Percentiles rank a stretch among this genome's conserved stretches.
These are phyloP conservation scores for Rubus idaeus DNA, from an alignment of 306 rosid species.

Conservation along the genomic window DNA sequence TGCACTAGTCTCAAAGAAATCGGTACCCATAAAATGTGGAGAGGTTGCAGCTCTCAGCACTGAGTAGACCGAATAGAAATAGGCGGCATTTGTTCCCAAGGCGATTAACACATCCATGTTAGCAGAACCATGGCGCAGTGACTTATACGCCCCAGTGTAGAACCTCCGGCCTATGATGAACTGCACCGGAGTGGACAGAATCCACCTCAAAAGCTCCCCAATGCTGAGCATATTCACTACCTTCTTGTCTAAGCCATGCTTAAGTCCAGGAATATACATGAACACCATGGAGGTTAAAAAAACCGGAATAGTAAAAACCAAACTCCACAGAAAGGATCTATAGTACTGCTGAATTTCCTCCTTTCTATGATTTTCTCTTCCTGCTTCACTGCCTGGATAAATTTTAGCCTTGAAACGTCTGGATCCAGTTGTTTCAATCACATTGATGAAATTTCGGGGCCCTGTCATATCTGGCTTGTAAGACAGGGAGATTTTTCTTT, in stretches of 20 bases:
- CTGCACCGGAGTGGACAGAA: constrained; percentile 60
- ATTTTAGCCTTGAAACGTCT: constrained; percentile 50
- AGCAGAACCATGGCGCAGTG: constrained; percentile 54
- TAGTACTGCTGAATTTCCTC: constrained; percentile 48
- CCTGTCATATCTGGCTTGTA: constrained; percentile 61
- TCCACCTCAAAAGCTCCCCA: constrained; percentile 54
- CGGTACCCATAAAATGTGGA: constrained; percentile 47
- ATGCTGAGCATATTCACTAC: constrained; percentile 48
- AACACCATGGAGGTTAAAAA: constrained; percentile 69
- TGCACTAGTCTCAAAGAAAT: constrained; percentile 73
- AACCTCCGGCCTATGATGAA: constrained; percentile 65
- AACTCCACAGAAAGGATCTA: constrained; percentile 51
- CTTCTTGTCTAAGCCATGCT: constrained; percentile 43
- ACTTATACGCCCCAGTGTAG: constrained; percentile 55
- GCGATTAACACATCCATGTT: constrained; percentile 73
- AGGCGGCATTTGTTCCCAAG: constrained; percentile 71
- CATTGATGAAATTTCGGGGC: constrained; percentile 59
- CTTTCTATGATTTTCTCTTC: constrained; percentile 40
- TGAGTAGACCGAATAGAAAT: constrained; percentile 63
- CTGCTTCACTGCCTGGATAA: constrained; percentile 46
- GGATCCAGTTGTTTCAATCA: constrained; percentile 55
- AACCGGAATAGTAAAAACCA: constrained; percentile 59
- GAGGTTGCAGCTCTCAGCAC: constrained; percentile 55
- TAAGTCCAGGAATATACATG: constrained; percentile 58
- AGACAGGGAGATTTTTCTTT: constrained; percentile 40